These are phyloP conservation scores for Sphagnum magellanicum DNA, from an alignment of 228 moss, liverwort and hornwort species.

Conservation along the genomic window DNA sequence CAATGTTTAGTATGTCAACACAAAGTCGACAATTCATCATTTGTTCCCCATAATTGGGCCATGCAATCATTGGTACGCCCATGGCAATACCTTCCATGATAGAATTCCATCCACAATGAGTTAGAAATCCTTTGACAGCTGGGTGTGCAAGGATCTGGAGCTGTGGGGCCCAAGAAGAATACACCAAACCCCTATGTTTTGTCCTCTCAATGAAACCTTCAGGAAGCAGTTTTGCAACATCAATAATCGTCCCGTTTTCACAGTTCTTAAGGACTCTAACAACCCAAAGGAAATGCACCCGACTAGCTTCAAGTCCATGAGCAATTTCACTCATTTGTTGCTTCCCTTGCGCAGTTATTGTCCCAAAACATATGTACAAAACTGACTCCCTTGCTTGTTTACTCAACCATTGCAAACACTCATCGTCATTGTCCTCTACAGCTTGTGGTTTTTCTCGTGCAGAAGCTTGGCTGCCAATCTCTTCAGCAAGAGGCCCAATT, in stretches of 20 bases:
- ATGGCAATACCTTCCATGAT: slow-evolving; percentile 22
- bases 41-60: slow-evolving; percentile 57
- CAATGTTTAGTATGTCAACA: slow-evolving; percentile 8
- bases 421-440: not conserved
- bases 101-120: slow-evolving; percentile 71
- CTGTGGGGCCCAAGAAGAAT: slow-evolving; percentile 48
- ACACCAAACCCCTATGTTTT: slow-evolving; percentile 26
- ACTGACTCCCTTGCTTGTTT: slow-evolving; percentile 20
- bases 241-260: not conserved
- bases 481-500: slow-evolving; percentile 28
- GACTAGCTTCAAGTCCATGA: slow-evolving; percentile 12
- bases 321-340: slow-evolving; percentile 7
- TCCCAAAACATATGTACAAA: slow-evolving; percentile 22
- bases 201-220: slow-evolving; percentile 39
- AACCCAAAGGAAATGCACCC: slow-evolving; percentile 26
- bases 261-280: slow-evolving; percentile 1
- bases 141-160: slow-evolving; percentile 33
- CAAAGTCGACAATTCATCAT: slow-evolving; percentile 20
- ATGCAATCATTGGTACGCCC: slow-evolving; percentile 52
- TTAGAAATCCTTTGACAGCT: slow-evolving; percentile 40
- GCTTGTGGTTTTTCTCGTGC: slow-evolving; percentile 13
- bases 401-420: slow-evolving; percentile 14
- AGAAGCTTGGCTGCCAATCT: slow-evolving; percentile 13
- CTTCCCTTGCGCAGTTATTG: not conserved
- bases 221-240: slow-evolving; percentile 14